A percentile compares a stretch with the other conserved stretches of the same genome.
Evolutionary conservation across 202 grass and related monocot species (phyloP).

Genomic region (Musa balbisiana): DNA sequence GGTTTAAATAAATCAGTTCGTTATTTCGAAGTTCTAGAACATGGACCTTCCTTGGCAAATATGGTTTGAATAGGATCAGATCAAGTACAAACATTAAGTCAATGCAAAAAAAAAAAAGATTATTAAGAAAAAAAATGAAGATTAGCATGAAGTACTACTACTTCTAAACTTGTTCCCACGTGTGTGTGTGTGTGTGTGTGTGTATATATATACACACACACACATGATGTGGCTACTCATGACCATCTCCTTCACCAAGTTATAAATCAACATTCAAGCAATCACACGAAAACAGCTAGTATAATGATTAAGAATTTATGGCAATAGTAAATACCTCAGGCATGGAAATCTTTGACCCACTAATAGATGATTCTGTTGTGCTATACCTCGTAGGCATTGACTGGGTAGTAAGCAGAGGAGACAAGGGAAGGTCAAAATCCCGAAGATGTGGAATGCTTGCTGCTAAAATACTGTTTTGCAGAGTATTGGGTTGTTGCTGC

Average conservation of each 20-base stretch:
- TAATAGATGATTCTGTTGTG: conserved; percentile 44
- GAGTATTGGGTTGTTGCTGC: conserved; percentile 72
- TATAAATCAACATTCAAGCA: not conserved
- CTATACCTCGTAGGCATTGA: conserved; percentile 66
- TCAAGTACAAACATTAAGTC: not conserved
- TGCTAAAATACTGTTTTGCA: conserved; percentile 51
- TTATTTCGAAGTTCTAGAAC: no score
- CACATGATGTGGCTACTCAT: not conserved
- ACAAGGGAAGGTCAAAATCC: conserved; percentile 66
- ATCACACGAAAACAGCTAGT: not conserved
- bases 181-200: no score
- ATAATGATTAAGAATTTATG: not conserved
- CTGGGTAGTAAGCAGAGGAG: conserved; percentile 53
- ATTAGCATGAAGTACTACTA: not conserved
- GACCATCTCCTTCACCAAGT: not conserved
- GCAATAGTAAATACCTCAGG: conserved; percentile 1
- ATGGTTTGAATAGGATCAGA: not conserved
- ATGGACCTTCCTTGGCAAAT: no score
- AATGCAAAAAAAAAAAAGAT: conserved; percentile 12
- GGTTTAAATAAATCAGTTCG: no score
- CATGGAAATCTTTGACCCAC: conserved; percentile 59
- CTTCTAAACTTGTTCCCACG: no score
- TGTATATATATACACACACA: no score
- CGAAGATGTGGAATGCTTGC: conserved; percentile 52
- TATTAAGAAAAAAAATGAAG: conserved; percentile 26